Evolutionary conservation across 1,139 yeast species (phyloP), one percentile per base, ranked within the genome.

Genomic region (Blastobotrys apis): DNA sequence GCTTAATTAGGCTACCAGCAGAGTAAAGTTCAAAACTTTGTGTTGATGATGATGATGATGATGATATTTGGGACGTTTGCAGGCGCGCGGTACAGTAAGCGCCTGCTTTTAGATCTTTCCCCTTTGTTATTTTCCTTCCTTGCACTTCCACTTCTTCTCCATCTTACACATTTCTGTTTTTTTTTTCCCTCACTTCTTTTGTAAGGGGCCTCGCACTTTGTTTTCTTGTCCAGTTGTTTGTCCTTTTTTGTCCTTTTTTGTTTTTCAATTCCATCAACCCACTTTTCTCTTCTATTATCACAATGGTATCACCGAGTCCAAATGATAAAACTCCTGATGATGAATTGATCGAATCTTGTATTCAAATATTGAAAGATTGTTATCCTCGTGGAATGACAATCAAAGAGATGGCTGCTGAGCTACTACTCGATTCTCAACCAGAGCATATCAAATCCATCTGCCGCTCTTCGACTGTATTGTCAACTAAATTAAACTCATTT

Each of bases 401-500:
- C 37, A 58, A 57, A 39, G 64, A 62, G 31, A 52, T 62, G 39
- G 58, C 58, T 15, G 56, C 53, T 12, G 55, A 51, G 19, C 52
- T 61, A 20, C 37, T 49, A 38, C 15, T 34, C 33, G 47, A 39
- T n/a, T 17, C 26, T 22, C 44, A 39, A 16, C 48, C 45, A 10
- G 54, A 52, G 27, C 49, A 48, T 41, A 44, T 41, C 20, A 33
- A 41, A 20, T 41, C 48, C 12, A 47, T 51, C n/a, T 59, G 59
- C 40, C 51, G 56, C 39, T 55, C 65, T 15, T 58, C 64, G n/a
- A 57, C 63, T 2, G 55, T 62, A 20, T 50, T 62, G 29, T 61
- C 66, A 16, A 61, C 66, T 4, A 62, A 62, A 44, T 55, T 62
- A 29, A 62, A 62, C 47, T 58, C 64, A 15, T 56, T 60, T 27